These are phyloP conservation scores for Phellinidium pouzarii DNA, from an alignment of 1,284 basidiomycete genomes.

Conservation along the genomic window DNA sequence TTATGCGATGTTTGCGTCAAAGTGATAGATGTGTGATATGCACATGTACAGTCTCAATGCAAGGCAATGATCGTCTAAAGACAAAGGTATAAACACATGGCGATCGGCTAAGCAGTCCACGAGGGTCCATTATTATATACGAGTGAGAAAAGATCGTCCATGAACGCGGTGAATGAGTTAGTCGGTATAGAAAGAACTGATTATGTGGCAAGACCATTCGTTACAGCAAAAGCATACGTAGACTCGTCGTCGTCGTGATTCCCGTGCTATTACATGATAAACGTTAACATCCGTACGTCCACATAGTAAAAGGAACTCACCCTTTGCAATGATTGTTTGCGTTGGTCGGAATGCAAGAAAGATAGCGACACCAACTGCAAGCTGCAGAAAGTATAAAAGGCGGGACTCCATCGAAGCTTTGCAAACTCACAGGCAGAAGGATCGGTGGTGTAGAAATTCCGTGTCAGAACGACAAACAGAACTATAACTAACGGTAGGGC, in stretches of 20 bases:
- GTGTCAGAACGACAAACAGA: slow-evolving; percentile 75
- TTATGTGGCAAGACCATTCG: no score
- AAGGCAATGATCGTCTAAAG: not conserved
- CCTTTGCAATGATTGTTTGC: slow-evolving; percentile 78
- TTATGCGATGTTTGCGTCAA: not conserved
- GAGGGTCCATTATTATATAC: not conserved
- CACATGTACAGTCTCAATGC: not conserved
- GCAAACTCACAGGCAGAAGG: slow-evolving; percentile 62
- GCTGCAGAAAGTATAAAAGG: slow-evolving; percentile 35
- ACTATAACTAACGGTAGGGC: slow-evolving; percentile 72
- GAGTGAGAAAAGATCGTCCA: no score
- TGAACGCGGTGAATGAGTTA: no score
- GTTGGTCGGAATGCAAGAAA: slow-evolving; percentile 79
- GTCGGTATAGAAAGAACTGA: no score
- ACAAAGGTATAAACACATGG: not conserved
- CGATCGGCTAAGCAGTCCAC: not conserved
- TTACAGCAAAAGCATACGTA: not conserved
- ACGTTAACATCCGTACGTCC: not conserved
- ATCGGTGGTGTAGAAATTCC: slow-evolving; percentile 87
- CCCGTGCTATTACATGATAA: slow-evolving; percentile 12
- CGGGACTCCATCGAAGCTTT: not conserved
- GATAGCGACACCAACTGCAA: slow-evolving; percentile 85
- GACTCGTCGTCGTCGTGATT: slow-evolving; percentile 17
- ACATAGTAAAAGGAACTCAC: slow-evolving; percentile 24
- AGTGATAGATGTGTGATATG: not conserved